phyloP scores from a whole-genome alignment of 805 yeast genomes.

The Monosporozyma yasuniensis region DNA sequence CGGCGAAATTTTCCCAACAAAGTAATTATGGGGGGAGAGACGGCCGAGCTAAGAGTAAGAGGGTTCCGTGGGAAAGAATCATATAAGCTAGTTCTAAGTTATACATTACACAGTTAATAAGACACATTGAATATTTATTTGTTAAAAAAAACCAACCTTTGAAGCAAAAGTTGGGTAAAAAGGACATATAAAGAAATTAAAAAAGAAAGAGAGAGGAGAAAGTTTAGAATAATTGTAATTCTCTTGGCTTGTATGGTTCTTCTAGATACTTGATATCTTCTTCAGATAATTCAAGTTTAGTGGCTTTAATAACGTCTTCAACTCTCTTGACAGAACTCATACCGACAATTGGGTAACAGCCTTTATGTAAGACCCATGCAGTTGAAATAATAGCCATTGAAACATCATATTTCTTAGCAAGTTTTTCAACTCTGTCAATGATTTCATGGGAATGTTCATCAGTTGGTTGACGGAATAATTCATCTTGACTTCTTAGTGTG shows the following conservation, averaged over 20 bases:
- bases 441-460: background rate
- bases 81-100: too few relatives aligned
- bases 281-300: background rate
- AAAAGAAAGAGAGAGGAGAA: background rate
- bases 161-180: too few relatives aligned
- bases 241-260: background rate
- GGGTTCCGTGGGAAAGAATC: too few relatives aligned
- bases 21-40: too few relatives aligned
- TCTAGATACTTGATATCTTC: constrained; percentile 1
- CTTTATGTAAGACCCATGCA: background rate
- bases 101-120: too few relatives aligned
- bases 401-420: background rate
- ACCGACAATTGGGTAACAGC: background rate
- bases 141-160: too few relatives aligned
- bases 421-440: background rate
- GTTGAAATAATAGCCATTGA: background rate
- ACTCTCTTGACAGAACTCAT: constrained; percentile 1
- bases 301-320: background rate
- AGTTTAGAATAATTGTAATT: too few relatives aligned
- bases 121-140: too few relatives aligned
- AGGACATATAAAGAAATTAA: too few relatives aligned
- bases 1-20: too few relatives aligned
- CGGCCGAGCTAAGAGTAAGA: too few relatives aligned
- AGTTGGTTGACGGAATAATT: background rate
- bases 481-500: background rate